Percentiles rank a stretch among this genome's conserved stretches.
Conservation (phyloP, 768 basidiomycete genomes). For the Boletus tylopilopsis region DNA sequence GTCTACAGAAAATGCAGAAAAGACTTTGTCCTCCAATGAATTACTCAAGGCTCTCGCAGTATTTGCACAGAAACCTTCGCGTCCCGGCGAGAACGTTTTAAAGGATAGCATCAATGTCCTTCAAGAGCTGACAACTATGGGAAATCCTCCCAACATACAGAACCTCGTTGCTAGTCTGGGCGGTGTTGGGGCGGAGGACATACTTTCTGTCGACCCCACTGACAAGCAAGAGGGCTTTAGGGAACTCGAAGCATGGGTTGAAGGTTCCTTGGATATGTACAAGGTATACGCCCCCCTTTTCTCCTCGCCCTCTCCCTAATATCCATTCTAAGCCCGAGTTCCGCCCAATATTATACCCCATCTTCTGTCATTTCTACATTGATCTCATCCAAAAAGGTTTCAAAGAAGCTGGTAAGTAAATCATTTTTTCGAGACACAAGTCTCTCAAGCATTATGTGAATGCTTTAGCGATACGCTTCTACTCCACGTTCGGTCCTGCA, state of each 20-base stretch:
- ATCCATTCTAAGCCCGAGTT: slow-evolving; percentile 72
- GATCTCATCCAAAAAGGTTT: slow-evolving; percentile 90
- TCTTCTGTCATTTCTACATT: slow-evolving; percentile 96
- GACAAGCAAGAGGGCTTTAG: slow-evolving; percentile 84
- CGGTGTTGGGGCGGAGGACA: slow-evolving; percentile 78
- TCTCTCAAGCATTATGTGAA: slow-evolving; percentile 10
- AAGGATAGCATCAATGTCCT: slow-evolving; percentile 64
- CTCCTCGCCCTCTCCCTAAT: slow-evolving; percentile 7
- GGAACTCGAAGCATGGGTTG: slow-evolving; percentile 85
- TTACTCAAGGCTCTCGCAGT: slow-evolving; percentile 58
- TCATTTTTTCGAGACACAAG: not conserved
- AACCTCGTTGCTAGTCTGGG: slow-evolving; percentile 74
- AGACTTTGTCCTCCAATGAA: slow-evolving; percentile 45
- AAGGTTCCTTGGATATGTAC: slow-evolving; percentile 90
- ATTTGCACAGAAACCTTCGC: slow-evolving; percentile 63
- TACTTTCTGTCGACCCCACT: slow-evolving; percentile 74
- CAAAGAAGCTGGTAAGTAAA: slow-evolving; percentile 75
- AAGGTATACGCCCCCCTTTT: slow-evolving; percentile 45
- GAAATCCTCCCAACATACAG: slow-evolving; percentile 69
- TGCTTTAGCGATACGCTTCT: slow-evolving; percentile 67
- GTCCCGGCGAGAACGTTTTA: slow-evolving; percentile 65
- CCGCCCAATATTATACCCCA: slow-evolving; percentile 88
- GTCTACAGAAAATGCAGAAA: slow-evolving; percentile 33
- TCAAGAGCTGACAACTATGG: slow-evolving; percentile 64
- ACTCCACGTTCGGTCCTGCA: slow-evolving; percentile 62